Percentiles rank a stretch among this genome's conserved stretches.
Conservation (phyloP, 495 filamentous ascomycete genomes). For the Penicillium turbatum region DNA sequence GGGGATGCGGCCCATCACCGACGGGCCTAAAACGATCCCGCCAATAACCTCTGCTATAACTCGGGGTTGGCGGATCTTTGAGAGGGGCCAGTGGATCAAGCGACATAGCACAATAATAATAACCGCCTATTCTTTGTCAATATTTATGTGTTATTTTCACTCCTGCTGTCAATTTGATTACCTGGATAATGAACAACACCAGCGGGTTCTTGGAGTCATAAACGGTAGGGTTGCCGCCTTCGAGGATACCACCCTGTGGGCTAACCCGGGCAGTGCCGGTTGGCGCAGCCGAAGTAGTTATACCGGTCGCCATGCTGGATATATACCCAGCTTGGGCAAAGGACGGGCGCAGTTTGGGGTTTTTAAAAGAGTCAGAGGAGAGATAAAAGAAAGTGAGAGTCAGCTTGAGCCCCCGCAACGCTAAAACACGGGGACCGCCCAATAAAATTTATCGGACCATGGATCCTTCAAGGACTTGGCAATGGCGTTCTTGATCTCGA, state of each 20-base stretch:
- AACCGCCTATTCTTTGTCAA: constrained; percentile 51
- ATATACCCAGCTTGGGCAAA: background rate
- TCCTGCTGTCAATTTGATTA: constrained; percentile 25
- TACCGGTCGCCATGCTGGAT: constrained; percentile 11
- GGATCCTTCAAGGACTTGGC: background rate
- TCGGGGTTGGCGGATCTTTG: constrained; percentile 79
- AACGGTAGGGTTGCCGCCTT: constrained; percentile 64
- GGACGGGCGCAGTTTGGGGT: background rate
- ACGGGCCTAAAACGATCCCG: constrained; percentile 85
- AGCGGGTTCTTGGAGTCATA: constrained; percentile 84
- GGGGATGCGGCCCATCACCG: constrained; percentile 78
- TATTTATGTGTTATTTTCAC: background rate
- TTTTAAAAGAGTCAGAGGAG: background rate
- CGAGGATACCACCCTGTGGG: constrained; percentile 58
- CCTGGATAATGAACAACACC: constrained; percentile 92
- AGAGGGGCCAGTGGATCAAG: constrained; percentile 76
- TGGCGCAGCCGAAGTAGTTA: constrained; percentile 4
- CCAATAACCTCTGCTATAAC: constrained; percentile 97
- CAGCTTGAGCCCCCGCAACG: background rate
- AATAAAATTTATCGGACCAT: background rate
- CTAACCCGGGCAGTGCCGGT: constrained; percentile 11
- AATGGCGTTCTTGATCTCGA: background rate
- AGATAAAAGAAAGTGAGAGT: background rate
- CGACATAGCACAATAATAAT: constrained; percentile 92
- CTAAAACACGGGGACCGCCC: background rate